Evolutionary conservation across 768 basidiomycete genomes (phyloP), one percentile per base, ranked within the genome.

Genomic region (Cyathus striatus): DNA sequence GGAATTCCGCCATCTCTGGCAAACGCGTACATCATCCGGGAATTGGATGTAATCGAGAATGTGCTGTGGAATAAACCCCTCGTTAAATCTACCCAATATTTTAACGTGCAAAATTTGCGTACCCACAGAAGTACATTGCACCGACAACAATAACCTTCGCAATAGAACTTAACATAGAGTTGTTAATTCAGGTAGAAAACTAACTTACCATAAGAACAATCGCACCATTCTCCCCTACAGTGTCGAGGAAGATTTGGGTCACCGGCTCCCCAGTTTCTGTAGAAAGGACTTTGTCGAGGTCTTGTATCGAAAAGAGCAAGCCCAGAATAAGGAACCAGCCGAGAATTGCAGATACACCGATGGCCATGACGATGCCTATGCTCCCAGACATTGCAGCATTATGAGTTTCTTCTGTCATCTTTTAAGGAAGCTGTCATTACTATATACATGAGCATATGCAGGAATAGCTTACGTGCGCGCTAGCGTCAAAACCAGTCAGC

Each of bases 21-120:
- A 53, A 88, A 89, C 0, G 86, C 82, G 55, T 80, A 90, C 81
- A 85, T 86, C 86, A 89, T 89, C 0, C 87, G 72, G 3, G 81
- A 84, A 55, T 89, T 90, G 1, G 80, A 81, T 0, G 86, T 87
- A 39, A 90, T 63, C 0, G 84, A 86, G 63, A 90, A 90, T 0
- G 81, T 84, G 12, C 83, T 82, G 43, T 4, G 6, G 18, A 24
- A 14, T 23, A 17, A 17, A 3, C n/a, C n/a, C n/a, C n/a, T n/a
- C n/a, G n/a, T n/a, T n/a, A n/a, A n/a, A n/a, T n/a, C n/a, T n/a
- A n/a, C n/a, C n/a, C 37, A 23, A 22, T 18, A 25, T 10, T 3
- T 13, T 21, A n/a, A 18, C 3, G 3, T 21, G 30, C 20, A 34
- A 35, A 40, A 4, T n/a, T 7, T 9, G 51, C 72, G 33, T 47